phyloP scores from a whole-genome alignment of 306 rosid genomes.

The Delonix regia region DNA sequence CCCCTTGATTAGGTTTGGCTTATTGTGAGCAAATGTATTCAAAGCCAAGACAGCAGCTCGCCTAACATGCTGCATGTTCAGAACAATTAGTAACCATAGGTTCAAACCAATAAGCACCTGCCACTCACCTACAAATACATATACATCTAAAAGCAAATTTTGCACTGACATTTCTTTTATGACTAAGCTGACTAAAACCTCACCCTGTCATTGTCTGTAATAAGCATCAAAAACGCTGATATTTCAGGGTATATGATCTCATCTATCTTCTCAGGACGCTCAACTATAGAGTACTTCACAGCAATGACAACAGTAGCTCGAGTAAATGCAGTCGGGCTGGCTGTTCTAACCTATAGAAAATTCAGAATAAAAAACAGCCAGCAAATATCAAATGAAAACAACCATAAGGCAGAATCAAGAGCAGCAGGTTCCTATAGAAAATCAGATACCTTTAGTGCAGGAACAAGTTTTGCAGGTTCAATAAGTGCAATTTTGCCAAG shows the following conservation, averaged over 20 bases:
- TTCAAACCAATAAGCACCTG: conserved; percentile 37
- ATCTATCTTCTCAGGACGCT: conserved; percentile 96
- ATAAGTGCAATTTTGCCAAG: conserved; percentile 96
- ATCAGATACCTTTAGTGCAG: conserved; percentile 87
- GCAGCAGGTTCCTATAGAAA: conserved; percentile 22
- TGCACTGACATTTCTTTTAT: not conserved
- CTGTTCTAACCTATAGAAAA: conserved; percentile 71
- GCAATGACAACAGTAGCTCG: conserved; percentile 99
- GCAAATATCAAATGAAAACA: not conserved
- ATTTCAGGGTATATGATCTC: conserved; percentile 93
- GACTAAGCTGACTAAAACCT: conserved; percentile 35
- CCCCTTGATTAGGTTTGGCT: conserved; percentile 92
- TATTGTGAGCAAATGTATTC: conserved; percentile 98
- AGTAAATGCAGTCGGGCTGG: conserved; percentile 92
- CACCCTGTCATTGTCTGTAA: conserved; percentile 93
- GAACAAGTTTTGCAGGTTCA: conserved; percentile 95
- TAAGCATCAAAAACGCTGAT: conserved; percentile 94
- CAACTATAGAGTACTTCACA: conserved; percentile 95
- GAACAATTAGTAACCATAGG: conserved; percentile 36
- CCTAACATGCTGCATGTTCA: conserved; percentile 86
- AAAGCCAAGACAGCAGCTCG: conserved; percentile 99
- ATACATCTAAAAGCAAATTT: conserved; percentile 13
- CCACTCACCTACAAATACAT: conserved; percentile 24
- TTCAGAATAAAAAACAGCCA: conserved; percentile 1
- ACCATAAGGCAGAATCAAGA: conserved; percentile 22